Base-by-base conservation (phyloP, 2,329 filamentous ascomycete genomes). In the Neophaeococcomyces aloes region DNA sequence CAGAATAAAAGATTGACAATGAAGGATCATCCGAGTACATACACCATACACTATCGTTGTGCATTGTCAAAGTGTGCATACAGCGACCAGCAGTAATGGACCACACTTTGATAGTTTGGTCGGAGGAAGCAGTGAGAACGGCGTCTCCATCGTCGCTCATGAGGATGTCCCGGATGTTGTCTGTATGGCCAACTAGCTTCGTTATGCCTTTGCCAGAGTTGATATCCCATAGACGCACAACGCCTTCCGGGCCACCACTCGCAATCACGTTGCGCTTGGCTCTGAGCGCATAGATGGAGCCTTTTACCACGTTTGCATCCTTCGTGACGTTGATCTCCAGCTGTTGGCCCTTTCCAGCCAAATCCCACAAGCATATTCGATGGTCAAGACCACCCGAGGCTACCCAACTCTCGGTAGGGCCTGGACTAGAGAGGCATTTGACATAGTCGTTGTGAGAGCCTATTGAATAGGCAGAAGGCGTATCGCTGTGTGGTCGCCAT, bases 21-120 rank as follows among this genome's bases (percentile, higher is more conserved):
- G 83, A 75, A 1, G 88, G 87, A 55, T 94, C 79, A 42, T 89
- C 81, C 0, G 91, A 95, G 63, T 83, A 94, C 17, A 98, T 71
- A 1, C 86, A 93, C 91, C 91, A 98, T 17, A 98, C 86, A 60
- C 88, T 95, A 59, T 94, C 87, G 59, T 94, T 94, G 66, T 98
- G 91, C 91, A 98, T 98, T 43, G 88, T 95, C 55, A 98, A 75
- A 0, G 91, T 98, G 64, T 95, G 86, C 82, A 96, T 89, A 71
- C 91, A 98, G 54, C 91, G 76, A 44, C 91, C 91, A 17, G 87
- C 89, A 8, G 85, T 91, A 54, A 96, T 81, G 53, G 88, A 95
- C 91, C 91, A 98, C 46, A 96, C 79, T 67, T 98, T 98, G 68
- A 98, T 82, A 0, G 91, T 96, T 65, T 94, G 87, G 61, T 98